These are phyloP conservation scores for Penicillium bialowiezense DNA, from an alignment of 495 filamentous ascomycete genomes.

Conservation along the genomic window DNA sequence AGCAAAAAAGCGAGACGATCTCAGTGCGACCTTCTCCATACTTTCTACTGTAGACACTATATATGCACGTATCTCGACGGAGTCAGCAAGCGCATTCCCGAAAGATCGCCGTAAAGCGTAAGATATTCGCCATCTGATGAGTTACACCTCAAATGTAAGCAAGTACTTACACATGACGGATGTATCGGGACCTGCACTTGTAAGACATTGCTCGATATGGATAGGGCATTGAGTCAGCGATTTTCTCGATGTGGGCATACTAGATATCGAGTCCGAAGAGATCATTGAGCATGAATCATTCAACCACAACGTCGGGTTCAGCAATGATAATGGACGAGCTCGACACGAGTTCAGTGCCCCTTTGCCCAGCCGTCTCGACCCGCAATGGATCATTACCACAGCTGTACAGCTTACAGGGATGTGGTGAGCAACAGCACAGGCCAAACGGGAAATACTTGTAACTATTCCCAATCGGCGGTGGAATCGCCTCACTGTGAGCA, in stretches of 20 bases:
- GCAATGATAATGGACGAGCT: not conserved
- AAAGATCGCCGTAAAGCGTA: no score
- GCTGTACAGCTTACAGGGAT: no score
- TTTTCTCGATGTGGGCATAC: not conserved
- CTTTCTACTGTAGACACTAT: no score
- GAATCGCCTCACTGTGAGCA: no score
- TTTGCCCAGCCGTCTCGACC: not conserved
- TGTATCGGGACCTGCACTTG: not conserved
- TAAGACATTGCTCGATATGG: not conserved
- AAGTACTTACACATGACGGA: no score
- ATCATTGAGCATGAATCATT: not conserved
- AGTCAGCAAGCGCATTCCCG: no score
- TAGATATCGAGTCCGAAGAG: not conserved
- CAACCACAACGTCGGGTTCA: not conserved
- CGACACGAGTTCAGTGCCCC: not conserved
- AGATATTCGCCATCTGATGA: no score
- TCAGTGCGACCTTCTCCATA: no score
- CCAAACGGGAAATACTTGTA: not conserved
- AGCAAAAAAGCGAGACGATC: no score
- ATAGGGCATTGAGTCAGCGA: not conserved
- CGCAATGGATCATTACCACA: not conserved
- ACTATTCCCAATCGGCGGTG: no score
- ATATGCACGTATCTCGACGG: no score
- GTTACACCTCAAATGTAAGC: not conserved
- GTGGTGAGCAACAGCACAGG: conserved; percentile 2